Evolutionary conservation across 2,329 filamentous ascomycete species (phyloP).

Genomic region (Shiraia bambusicola): DNA sequence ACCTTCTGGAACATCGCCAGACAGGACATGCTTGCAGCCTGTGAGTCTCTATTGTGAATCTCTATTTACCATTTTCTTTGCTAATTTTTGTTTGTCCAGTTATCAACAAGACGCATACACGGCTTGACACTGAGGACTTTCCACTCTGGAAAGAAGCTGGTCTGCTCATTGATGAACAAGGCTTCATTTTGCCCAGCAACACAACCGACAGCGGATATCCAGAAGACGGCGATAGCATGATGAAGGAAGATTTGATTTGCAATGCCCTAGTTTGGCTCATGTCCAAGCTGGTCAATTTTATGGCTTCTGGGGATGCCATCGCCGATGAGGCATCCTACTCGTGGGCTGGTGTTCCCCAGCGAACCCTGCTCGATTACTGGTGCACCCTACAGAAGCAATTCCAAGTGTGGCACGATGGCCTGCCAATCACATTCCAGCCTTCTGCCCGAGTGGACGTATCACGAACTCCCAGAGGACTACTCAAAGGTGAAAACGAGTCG

Average conservation of each 20-base stretch:
- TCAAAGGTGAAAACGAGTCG: conserved; percentile 35
- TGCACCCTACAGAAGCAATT: conserved; percentile 58
- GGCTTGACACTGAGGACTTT: conserved; percentile 63
- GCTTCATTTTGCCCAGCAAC: conserved; percentile 53
- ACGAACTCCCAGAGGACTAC: conserved; percentile 23
- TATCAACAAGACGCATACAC: conserved; percentile 62
- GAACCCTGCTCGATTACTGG: conserved; percentile 56
- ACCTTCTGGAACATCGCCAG: conserved; percentile 69
- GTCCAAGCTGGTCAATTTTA: conserved; percentile 66
- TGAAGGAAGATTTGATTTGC: conserved; percentile 64
- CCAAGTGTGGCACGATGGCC: conserved; percentile 59
- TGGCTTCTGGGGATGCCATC: conserved; percentile 58
- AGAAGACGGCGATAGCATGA: conserved; percentile 50
- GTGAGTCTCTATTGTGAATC: conserved; percentile 39
- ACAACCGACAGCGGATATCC: conserved; percentile 42
- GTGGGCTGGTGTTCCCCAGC: conserved; percentile 52
- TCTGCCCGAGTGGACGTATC: conserved; percentile 53
- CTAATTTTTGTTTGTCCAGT: conserved; percentile 35
- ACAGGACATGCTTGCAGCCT: conserved; percentile 66
- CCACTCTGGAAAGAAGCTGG: conserved; percentile 65
- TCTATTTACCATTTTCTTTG: background rate
- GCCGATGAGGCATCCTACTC: conserved; percentile 40
- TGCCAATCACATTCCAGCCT: conserved; percentile 62
- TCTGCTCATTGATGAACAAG: conserved; percentile 57
- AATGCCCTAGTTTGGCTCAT: conserved; percentile 68